phyloP scores from a whole-genome alignment of 2,329 filamentous ascomycete species.

The Rutstroemia sp. region DNA sequence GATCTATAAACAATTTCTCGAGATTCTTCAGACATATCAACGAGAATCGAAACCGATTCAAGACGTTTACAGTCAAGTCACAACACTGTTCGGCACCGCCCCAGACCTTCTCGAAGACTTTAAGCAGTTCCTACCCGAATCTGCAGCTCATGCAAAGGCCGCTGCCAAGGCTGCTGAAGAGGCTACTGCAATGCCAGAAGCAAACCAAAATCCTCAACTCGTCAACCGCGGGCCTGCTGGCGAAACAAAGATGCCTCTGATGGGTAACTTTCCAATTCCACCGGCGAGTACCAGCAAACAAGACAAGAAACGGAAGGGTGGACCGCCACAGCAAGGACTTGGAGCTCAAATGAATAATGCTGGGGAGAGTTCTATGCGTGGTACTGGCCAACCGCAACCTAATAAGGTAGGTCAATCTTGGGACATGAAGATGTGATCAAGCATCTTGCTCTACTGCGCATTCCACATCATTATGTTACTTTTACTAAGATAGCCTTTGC shows the following conservation, averaged over 20 bases:
- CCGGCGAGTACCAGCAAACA: constrained; percentile 63
- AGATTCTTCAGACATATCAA: constrained; percentile 97
- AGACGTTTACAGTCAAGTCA: constrained; percentile 96
- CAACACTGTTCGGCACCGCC: constrained; percentile 83
- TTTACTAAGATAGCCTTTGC: constrained; percentile 7
- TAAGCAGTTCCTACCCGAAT: constrained; percentile 96
- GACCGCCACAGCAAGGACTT: constrained; percentile 35
- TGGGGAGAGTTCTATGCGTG: constrained; percentile 24
- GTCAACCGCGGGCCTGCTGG: constrained; percentile 33
- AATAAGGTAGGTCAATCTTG: constrained; percentile 41
- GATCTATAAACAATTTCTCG: constrained; percentile 98
- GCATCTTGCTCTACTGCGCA: not conserved
- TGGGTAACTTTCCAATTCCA: constrained; percentile 87
- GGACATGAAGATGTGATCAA: not conserved
- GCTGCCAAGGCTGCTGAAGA: constrained; percentile 60
- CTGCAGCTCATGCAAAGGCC: constrained; percentile 61
- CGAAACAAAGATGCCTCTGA: constrained; percentile 73
- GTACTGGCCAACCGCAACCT: constrained; percentile 23
- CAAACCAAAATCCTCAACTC: constrained; percentile 46
- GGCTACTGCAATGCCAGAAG: constrained; percentile 35
- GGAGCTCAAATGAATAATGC: constrained; percentile 22
- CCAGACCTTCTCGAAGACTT: constrained; percentile 96
- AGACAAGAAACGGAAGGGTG: constrained; percentile 73
- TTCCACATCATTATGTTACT: not conserved
- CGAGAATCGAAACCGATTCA: constrained; percentile 97